Percentiles rank a stretch among this genome's conserved stretches.
These are phyloP conservation scores for Kickxella alabastrina DNA, from an alignment of 192 early-diverging fungal genomes.

Conservation along the genomic window DNA sequence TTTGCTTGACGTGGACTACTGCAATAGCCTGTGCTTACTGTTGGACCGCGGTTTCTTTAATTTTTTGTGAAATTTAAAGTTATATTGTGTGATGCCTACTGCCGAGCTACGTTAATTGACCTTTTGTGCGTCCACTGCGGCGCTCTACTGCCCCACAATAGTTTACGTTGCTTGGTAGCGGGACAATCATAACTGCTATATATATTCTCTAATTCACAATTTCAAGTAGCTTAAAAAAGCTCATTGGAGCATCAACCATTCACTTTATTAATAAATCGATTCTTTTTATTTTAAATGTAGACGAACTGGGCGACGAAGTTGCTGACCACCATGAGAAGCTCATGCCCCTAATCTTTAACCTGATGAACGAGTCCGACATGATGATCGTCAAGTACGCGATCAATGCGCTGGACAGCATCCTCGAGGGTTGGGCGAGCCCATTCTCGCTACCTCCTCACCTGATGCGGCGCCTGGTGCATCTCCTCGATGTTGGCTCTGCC, in stretches of 20 bases:
- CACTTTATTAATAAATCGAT: background rate
- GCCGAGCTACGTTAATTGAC: no score
- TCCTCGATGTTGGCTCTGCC: slow-evolving; percentile 64
- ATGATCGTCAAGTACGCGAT: slow-evolving; percentile 76
- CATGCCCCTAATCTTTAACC: slow-evolving; percentile 78
- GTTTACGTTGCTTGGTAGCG: no score
- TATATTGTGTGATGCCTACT: background rate
- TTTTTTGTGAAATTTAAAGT: no score
- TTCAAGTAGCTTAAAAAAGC: no score
- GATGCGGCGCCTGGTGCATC: slow-evolving; percentile 74
- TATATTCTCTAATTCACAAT: no score
- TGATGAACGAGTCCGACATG: slow-evolving; percentile 72
- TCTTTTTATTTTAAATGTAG: slow-evolving; percentile 28
- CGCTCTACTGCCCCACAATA: no score
- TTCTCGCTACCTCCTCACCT: slow-evolving; percentile 73
- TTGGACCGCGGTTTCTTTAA: no score
- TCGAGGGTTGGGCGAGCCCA: slow-evolving; percentile 80
- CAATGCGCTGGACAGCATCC: slow-evolving; percentile 83
- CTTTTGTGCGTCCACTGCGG: no score
- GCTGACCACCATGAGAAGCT: slow-evolving; percentile 75
- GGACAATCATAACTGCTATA: no score
- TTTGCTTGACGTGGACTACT: no score
- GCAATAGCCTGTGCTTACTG: no score
- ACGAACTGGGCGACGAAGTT: slow-evolving; percentile 78
- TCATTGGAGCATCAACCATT: background rate